A percentile compares a stretch with the other conserved stretches of the same genome.
Conservation (phyloP, 2,329 filamentous ascomycete genomes). For the Cercospora zeae-maydis region DNA sequence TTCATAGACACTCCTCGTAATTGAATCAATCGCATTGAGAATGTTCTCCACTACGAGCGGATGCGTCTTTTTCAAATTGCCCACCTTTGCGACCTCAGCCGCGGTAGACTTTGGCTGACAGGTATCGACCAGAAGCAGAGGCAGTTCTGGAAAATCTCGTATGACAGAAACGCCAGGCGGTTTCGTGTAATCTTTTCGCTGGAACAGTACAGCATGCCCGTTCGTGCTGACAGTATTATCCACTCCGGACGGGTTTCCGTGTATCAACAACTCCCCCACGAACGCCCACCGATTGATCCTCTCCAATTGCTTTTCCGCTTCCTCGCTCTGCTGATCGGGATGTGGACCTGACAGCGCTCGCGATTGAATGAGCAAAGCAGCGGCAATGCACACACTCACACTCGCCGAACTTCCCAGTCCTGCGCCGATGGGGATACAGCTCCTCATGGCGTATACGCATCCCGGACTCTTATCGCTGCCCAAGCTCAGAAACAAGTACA, state of each 20-base stretch:
- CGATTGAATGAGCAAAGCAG: conserved; percentile 76
- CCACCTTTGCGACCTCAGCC: conserved; percentile 83
- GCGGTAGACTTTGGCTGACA: conserved; percentile 81
- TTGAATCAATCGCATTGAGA: conserved; percentile 77
- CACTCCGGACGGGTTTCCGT: conserved; percentile 92
- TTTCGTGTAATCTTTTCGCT: conserved; percentile 66
- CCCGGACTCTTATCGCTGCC: conserved; percentile 74
- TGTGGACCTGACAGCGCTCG: conserved; percentile 86
- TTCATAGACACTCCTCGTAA: conserved; percentile 58
- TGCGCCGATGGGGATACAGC: conserved; percentile 87
- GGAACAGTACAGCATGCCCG: conserved; percentile 91
- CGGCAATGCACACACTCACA: conserved; percentile 81
- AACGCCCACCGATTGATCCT: conserved; percentile 98
- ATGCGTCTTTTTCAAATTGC: conserved; percentile 64
- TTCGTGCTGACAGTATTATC: conserved; percentile 95
- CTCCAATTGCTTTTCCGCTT: conserved; percentile 86
- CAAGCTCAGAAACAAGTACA: conserved; percentile 89
- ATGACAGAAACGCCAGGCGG: conserved; percentile 74
- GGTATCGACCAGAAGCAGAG: conserved; percentile 85
- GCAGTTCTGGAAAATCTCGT: conserved; percentile 86
- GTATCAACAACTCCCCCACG: conserved; percentile 94
- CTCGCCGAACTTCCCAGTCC: conserved; percentile 93
- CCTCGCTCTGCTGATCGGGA: conserved; percentile 80
- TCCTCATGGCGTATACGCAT: conserved; percentile 85
- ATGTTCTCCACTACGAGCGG: conserved; percentile 76